Base-by-base conservation (phyloP, 1,284 basidiomycete species). In the Naganishia albida region DNA sequence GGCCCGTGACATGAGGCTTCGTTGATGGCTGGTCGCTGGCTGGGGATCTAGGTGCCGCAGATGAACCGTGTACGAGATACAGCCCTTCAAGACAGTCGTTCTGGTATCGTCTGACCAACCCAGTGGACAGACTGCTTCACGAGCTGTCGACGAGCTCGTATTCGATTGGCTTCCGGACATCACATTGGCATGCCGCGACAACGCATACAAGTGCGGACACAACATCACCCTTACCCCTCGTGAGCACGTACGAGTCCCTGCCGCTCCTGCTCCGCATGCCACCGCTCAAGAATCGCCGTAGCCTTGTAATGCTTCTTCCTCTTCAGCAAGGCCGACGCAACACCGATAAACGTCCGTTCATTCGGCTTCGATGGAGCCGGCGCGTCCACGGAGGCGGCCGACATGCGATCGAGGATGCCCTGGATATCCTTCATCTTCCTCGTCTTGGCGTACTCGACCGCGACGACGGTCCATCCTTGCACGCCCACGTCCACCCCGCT, bases 231-330 rank as follows among this genome's bases (percentile, higher is more conserved):
- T 10, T 34, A 34, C 10, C 34, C 34, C 34, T 34, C 34, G 6
- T 34, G 34, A 10, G 34, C 6, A 7, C 6, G 26, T 12, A 51
- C 49, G 26, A 51, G 16, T 3, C 28, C 30, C 46, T 46, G 38
- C 44, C 46, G 30, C 34, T 38, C 18, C 56, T 60, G 56, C 40
- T 55, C 53, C 39, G 20, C 40, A 60, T 60, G 46, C 56, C 56
- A 50, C 56, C 34, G 56, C 46, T 60, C 43, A n/a, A 60, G 20
- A 23, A 60, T 25, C 34, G 56, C 56, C 26, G 49, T 60, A 6
- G 56, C 56, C 34, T 60, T 60, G 56, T 60, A 60, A 49, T 49
- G 49, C 56, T 60, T 60, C 28, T 60, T 60, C 56, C 56, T 44
- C 34, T 60, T 60, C 28, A 60, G 26, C 30, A 60, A 34, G 13